A percentile compares a stretch with the other conserved stretches of the same genome.
Conservation (phyloP, 148 eudicot genomes). For the Simmondsia chinensis region DNA sequence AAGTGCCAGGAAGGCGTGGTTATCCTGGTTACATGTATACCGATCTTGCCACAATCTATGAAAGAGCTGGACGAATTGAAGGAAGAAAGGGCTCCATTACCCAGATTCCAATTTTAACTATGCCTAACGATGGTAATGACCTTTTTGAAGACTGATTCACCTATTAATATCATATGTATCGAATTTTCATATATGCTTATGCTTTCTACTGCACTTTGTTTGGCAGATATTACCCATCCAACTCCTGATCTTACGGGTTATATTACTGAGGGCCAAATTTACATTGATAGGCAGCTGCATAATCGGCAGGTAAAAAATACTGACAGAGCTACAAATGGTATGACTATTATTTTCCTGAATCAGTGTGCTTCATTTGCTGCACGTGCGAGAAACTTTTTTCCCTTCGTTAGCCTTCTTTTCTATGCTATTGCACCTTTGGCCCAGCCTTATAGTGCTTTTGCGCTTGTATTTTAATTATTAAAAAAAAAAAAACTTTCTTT, state of each 20-base stretch:
- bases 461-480: too few species aligned
- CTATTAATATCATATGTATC: background rate
- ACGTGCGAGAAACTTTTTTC: too few species aligned
- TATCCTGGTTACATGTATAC: conserved; percentile 99
- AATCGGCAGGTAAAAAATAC: conserved; percentile 68
- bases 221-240: conserved; percentile 96
- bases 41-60: conserved; percentile 97
- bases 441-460: too few species aligned
- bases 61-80: conserved; percentile 98
- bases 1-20: conserved; percentile 99
- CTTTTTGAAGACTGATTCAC: background rate
- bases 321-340: background rate
- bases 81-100: conserved; percentile 95
- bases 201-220: background rate
- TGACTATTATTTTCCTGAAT: too few species aligned
- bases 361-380: too few species aligned
- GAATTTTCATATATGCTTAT: background rate
- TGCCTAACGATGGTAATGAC: conserved; percentile 91
- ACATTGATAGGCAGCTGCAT: conserved; percentile 91
- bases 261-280: conserved; percentile 98
- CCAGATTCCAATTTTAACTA: conserved; percentile 92
- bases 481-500: too few species aligned
- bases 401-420: too few species aligned
- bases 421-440: too few species aligned
- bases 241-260: conserved; percentile 99